These are phyloP conservation scores for Fusarium keratoplasticum DNA, from an alignment of 2,329 filamentous ascomycete genomes.

Conservation along the genomic window DNA sequence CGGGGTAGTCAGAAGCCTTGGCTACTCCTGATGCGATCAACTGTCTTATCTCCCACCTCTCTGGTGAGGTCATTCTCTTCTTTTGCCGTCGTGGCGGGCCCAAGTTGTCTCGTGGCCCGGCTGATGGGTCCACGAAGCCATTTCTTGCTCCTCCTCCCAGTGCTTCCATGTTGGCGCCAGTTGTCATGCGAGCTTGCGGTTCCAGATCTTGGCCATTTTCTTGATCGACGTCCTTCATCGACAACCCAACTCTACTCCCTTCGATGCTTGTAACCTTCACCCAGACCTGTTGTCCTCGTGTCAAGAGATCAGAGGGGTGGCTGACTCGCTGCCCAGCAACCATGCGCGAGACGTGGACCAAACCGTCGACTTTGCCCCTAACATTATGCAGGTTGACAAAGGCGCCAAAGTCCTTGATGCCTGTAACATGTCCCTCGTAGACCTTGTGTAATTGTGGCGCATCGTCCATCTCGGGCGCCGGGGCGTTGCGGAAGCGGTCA, in stretches of 20 bases:
- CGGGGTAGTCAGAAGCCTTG: constrained; percentile 92
- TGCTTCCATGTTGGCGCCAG: constrained; percentile 89
- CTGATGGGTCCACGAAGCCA: constrained; percentile 62
- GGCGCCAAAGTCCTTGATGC: constrained; percentile 93
- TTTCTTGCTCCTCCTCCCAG: constrained; percentile 74
- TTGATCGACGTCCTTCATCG: constrained; percentile 98
- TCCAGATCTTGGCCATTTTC: constrained; percentile 84
- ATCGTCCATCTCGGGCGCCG: constrained; percentile 83
- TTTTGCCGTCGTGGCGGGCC: constrained; percentile 69
- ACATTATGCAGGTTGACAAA: constrained; percentile 95
- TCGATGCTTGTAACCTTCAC: constrained; percentile 94
- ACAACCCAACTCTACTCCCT: constrained; percentile 74
- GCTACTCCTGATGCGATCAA: constrained; percentile 95
- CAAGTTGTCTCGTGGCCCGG: constrained; percentile 52
- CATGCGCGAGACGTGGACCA: constrained; percentile 94
- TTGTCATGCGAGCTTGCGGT: constrained; percentile 81
- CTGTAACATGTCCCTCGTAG: constrained; percentile 90
- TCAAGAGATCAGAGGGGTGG: constrained; percentile 89
- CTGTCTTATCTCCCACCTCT: constrained; percentile 97
- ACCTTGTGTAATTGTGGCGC: constrained; percentile 84
- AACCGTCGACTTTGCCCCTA: constrained; percentile 87
- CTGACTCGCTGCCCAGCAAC: constrained; percentile 87
- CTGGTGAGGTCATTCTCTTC: constrained; percentile 95
- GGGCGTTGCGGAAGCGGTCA: constrained; percentile 73
- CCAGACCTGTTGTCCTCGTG: constrained; percentile 84